phyloP scores from a whole-genome alignment of 805 yeast genomes.

The Wickerhamomyces chaumierensis region DNA sequence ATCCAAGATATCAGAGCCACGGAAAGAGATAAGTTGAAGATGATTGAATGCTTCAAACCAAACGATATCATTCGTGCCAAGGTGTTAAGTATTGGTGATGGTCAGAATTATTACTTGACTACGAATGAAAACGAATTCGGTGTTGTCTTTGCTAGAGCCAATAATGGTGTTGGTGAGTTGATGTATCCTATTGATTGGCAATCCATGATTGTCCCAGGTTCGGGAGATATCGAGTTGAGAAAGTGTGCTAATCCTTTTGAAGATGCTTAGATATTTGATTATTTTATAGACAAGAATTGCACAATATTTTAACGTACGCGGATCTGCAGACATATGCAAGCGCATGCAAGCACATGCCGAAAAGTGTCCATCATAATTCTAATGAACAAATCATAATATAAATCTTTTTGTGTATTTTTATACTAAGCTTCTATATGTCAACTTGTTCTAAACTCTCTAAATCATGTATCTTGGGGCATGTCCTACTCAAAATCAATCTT shows the following conservation, averaged over 20 bases:
- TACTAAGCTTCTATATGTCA: too few species aligned
- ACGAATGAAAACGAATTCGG: slow-evolving; percentile 91
- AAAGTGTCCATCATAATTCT: too few species aligned
- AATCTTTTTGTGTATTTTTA: too few species aligned
- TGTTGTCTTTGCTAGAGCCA: slow-evolving; percentile 74
- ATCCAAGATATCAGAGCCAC: slow-evolving; percentile 85
- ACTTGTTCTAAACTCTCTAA: too few species aligned
- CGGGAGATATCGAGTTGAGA: slow-evolving; percentile 68
- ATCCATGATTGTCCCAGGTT: slow-evolving; percentile 70
- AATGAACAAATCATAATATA: too few species aligned
- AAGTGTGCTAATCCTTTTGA: slow-evolving; percentile 87
- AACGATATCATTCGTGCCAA: slow-evolving; percentile 87
- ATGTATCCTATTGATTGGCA: slow-evolving; percentile 95
- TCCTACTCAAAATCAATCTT: not conserved
- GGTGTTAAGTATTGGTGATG: slow-evolving; percentile 83
- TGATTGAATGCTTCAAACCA: slow-evolving; percentile 72
- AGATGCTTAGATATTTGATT: too few species aligned
- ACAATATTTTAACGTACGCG: too few species aligned
- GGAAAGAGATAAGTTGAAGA: slow-evolving; percentile 77
- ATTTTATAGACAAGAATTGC: too few species aligned
- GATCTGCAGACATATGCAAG: too few species aligned
- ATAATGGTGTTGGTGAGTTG: slow-evolving; percentile 55
- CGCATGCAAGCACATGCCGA: too few species aligned
- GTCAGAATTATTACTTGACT: slow-evolving; percentile 76
- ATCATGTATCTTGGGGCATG: too few species aligned